Evolutionary conservation across 2,329 filamentous ascomycete species (phyloP), one percentile per base, ranked within the genome.

Genomic region (Aspergillus ibericus): DNA sequence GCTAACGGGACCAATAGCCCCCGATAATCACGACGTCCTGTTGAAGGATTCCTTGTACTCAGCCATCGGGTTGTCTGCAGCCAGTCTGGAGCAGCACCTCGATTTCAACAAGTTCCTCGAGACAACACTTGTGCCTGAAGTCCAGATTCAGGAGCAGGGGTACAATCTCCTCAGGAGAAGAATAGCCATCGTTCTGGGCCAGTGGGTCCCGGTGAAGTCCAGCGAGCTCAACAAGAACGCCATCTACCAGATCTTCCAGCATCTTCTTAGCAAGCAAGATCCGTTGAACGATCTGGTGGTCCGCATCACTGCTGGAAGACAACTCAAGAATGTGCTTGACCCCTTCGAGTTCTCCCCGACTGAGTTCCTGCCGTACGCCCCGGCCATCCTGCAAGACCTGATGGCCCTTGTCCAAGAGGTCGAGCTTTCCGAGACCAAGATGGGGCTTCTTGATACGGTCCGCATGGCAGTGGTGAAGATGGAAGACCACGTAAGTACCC

Each of bases 41-140:
- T 86, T 90, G 59, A 98, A 97, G 72, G 95, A 99, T 72, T 93
- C 93, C 0, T 87, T 98, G 0, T 99, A 99, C 71, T 96, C 91
- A 5, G 92, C 93, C 10, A 88, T 99, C 78, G 93, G 93, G 2
- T 82, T 97, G 52, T 87, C 95, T 0, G 91, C 93, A 1, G 83
- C 91, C 1, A 87, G 93, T 38, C 79, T 98, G 15, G 83, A 88
- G 59, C 80, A 88, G 48, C 81, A 85, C 10, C 85, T 97, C 63
- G 90, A 98, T 74, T 98, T 98, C 76, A 89, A 96, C 70, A 74
- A 82, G 1, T 90, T 98, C 69, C 77, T 99, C 40, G 81, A 85
- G 15, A 86, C 87, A 5, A 92, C 90, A 0, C 80, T 99, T 32
- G 86, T 91, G 4, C 81, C 84, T 4, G 95, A 99, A 72, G 88